A percentile compares a stretch with the other conserved stretches of the same genome.
Conservation (phyloP, 2,329 filamentous ascomycete species). For the Ramichloridium luteum region DNA sequence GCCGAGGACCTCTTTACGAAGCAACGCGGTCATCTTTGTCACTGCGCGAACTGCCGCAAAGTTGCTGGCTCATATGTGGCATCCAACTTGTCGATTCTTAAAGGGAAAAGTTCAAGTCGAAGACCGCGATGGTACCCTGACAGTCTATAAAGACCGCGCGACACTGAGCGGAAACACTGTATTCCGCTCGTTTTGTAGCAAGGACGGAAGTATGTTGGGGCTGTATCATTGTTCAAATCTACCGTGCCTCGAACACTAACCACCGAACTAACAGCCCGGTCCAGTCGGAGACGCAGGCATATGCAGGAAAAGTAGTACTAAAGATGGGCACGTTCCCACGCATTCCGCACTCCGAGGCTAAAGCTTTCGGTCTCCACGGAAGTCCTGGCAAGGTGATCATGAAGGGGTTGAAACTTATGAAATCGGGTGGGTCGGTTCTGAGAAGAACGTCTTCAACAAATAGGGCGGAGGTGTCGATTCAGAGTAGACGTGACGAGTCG, state of each 20-base stretch:
- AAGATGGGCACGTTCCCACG: conserved; percentile 41
- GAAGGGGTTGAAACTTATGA: conserved; percentile 28
- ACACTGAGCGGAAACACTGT: conserved; percentile 37
- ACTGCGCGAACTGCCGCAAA: conserved; percentile 42
- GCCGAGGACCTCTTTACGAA: conserved; percentile 36
- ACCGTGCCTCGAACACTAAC: no score
- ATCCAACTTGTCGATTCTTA: conserved; percentile 31
- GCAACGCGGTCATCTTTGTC: conserved; percentile 36
- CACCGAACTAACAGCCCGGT: conserved; percentile 39
- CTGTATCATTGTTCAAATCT: not conserved
- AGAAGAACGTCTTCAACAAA: conserved; percentile 25
- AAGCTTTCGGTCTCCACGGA: conserved; percentile 33
- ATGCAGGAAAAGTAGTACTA: conserved; percentile 33
- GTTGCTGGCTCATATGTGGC: conserved; percentile 33
- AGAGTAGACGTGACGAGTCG: not conserved
- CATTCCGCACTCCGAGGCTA: conserved; percentile 35
- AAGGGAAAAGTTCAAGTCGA: conserved; percentile 34
- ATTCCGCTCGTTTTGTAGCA: conserved; percentile 34
- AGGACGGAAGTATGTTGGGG: conserved; percentile 26
- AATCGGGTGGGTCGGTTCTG: conserved; percentile 28
- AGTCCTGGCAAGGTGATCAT: conserved; percentile 33
- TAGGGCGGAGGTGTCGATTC: not conserved
- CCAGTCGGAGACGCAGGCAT: conserved; percentile 31
- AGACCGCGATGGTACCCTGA: conserved; percentile 35
- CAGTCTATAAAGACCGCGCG: conserved; percentile 32